Base-by-base conservation (phyloP, 768 basidiomycete genomes). In the Thelephora aurantiotincta region DNA sequence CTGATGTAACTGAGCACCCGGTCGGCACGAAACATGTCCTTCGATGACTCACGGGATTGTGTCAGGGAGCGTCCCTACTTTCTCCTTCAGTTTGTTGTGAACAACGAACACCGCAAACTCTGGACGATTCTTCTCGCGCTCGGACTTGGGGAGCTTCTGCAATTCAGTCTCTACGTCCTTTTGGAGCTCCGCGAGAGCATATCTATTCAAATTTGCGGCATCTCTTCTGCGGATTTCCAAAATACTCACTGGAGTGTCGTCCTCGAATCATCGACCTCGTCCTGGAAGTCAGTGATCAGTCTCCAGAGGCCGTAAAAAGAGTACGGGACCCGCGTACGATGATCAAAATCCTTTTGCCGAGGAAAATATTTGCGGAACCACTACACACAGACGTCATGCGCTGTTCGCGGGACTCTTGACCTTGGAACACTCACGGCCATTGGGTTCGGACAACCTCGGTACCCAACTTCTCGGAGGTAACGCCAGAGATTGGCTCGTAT, bases 21-120 rank as follows among this genome's bases (percentile, higher is more conserved):
- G 73, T 50, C 58, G 58, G 23, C 37, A 45, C 45, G 30, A 37
- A 36, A 36, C 37, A 46, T 45, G 16, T 23, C 36, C n/a, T 20
- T 23, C 48, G 16, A 20, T 45, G 20, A 65, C 77, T 59, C 59
- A 89, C 84, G 72, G 74, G 22, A 72, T 69, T 50, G 76, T 75
- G 1, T 68, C 55, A 2, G 91, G 86, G 34, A 99, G 65, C 41
- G 76, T 65, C 22, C 78, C 92, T 33, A 80, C 60, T 67, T 99
- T 99, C 30, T 71, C 68, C 66, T 97, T 97, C 51, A 79, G 69
- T 68, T 97, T 98, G 70, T 92, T 89, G 65, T 92, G 87, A 20
- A 93, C 88, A 43, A 98, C 94, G 58, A 98, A 99, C 53, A 97
- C 70, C 1, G 77, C 93, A 51, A 99, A 90, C 60, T 84, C 70